Evolutionary conservation across 1,284 basidiomycete species (phyloP), one percentile per base, ranked within the genome.

Genomic region (Irpex sp.): DNA sequence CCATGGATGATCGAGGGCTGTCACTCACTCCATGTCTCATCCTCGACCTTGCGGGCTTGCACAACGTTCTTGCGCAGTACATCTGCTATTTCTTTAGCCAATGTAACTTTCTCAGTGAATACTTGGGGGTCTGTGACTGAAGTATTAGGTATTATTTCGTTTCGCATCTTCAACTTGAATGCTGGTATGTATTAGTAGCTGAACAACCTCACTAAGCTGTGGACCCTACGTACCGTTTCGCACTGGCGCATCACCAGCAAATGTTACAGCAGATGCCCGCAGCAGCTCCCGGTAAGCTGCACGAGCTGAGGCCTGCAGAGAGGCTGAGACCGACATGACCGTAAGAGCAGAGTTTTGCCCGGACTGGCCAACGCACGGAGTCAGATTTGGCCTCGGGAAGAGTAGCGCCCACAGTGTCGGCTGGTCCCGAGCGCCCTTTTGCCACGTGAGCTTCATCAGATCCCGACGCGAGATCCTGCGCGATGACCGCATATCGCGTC

Each of bases 11-110:
- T 7, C 14, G 14, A 3, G 16, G 36, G 51, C 62, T 23, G 21
- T 19, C 21, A 72, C 79, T 60, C 67, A 90, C 89, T 79, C 80
- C 85, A 91, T 21, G 79, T 75, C 9, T 83, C 83, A 12, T 71
- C 65, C 10, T 69, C 67, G 16, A 81, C 74, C 65, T 74, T 82
- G 52, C 74, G 71, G 4, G 81, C 90, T 72, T 93, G 91, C 0
- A 90, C 89, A 51, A 93, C 74, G 69, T 93, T 93, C 69, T 76
- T 82, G 64, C 85, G 80, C 58, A 93, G 71, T 14, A 89, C 80
- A n/a, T 77, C 73, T 10, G 90, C 86, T 55, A 91, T 76, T 39
- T 91, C 88, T 58, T 74, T 78, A n/a, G 83, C 80, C 7, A 87
- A 72, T 49, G 80, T 75, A 6, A 82, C 77, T 62, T 82, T 82